Base-by-base conservation (phyloP, 441 rosid species). In the Pelargonium fulgidum region DNA sequence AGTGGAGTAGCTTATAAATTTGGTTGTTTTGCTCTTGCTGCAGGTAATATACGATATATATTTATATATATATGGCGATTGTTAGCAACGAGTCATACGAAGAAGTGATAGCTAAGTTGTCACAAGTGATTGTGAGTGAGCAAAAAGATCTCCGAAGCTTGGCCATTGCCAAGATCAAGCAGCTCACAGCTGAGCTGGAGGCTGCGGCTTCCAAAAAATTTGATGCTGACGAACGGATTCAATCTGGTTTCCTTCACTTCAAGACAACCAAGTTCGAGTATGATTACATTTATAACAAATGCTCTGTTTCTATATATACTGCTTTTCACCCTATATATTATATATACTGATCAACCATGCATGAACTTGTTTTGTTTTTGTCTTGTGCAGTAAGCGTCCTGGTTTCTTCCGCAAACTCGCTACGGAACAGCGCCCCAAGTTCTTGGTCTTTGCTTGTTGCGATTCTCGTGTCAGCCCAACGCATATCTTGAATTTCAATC, bases 1-100 rank as follows among this genome's bases (percentile, higher is more conserved):
- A n/a, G n/a, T n/a, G n/a, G n/a, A n/a, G n/a, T n/a, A n/a, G n/a
- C n/a, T n/a, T n/a, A n/a, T n/a, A n/a, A n/a, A n/a, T n/a, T n/a
- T n/a, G n/a, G n/a, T n/a, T 71, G 72, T 93, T 19, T 76, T 89
- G 9, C 6, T 2, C 8, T 45, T 7, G n/a, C 1, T 11, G 12
- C 13, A 3, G 13, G 11, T 11, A 1, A 1, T 47, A 2, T 0
- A 47, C n/a, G 12, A 9, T 7, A 13, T 9, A 44, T 7, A 2
- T 7, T 45, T 6, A 5, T 45, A 6, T 45, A 13, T 11, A 1
- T 12, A 2, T 9, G 13, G 52, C 11, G 12, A 3, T 9, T 3
- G 12, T 9, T 11, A 11, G 0, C 1, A 47, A 47, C 3, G 52
- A 47, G 52, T 47, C 52, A 3, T 47, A 47, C 52, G 52, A 47